Evolutionary conservation across 768 basidiomycete genomes (phyloP).

Genomic region (Suillus lakei): DNA sequence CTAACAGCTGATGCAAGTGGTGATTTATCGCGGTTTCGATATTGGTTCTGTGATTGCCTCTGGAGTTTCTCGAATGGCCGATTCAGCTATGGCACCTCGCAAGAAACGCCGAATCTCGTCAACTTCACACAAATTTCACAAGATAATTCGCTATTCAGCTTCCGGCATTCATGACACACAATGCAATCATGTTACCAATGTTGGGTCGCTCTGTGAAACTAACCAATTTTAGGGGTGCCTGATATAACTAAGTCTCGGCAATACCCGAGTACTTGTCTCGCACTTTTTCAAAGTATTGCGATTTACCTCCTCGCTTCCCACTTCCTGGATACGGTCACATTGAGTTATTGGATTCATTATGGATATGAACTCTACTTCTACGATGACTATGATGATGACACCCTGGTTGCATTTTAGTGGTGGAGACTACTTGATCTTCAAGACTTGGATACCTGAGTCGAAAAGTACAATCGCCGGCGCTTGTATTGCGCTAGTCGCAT

Average conservation of each 20-base stretch:
- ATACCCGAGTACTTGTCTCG: not conserved
- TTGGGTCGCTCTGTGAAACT: not conserved
- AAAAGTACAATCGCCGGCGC: constrained; percentile 75
- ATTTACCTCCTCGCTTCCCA: not conserved
- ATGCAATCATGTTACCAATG: no score
- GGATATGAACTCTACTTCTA: constrained; percentile 18
- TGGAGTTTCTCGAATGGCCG: not conserved
- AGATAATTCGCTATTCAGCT: not conserved
- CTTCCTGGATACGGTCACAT: not conserved
- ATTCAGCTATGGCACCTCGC: not conserved
- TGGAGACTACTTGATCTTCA: constrained; percentile 70
- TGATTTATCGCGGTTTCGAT: not conserved
- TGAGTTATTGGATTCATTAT: not conserved
- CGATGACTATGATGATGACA: constrained; percentile 50
- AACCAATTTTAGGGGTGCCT: not conserved
- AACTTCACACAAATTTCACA: not conserved
- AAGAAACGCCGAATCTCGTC: not conserved
- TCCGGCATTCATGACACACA: not conserved
- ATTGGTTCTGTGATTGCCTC: not conserved
- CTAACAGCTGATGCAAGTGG: not conserved
- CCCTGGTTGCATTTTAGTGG: constrained; percentile 73
- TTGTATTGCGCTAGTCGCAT: constrained; percentile 68
- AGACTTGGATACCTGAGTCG: constrained; percentile 69
- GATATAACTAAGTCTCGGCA: constrained; percentile 1
- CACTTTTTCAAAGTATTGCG: not conserved